Percentiles rank a stretch among this genome's conserved stretches.
phyloP scores from a whole-genome alignment of 1,284 basidiomycete species.

The Marasmius oreades region DNA sequence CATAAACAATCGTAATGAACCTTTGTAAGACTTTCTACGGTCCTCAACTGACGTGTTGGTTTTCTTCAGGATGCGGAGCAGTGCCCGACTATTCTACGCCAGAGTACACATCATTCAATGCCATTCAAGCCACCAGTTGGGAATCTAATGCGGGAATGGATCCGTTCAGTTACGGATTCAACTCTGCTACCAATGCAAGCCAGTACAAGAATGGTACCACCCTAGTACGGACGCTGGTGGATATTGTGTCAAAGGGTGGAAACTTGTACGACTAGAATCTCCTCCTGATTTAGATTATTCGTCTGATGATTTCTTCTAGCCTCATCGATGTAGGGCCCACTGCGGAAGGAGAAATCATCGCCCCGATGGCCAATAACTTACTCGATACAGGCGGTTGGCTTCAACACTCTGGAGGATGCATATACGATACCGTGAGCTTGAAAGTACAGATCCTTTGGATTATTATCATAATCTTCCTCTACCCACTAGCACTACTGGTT shows the following conservation, averaged over 20 bases:
- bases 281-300: not conserved
- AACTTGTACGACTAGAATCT: constrained; percentile 39
- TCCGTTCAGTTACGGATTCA: constrained; percentile 44
- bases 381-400: constrained; percentile 50
- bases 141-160: constrained; percentile 55
- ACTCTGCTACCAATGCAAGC: constrained; percentile 37
- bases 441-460: not conserved
- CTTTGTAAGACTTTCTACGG: not conserved
- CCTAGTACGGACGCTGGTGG: constrained; percentile 48
- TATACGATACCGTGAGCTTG: constrained; percentile 46
- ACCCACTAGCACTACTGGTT: not conserved
- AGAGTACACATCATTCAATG: constrained; percentile 50
- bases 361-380: constrained; percentile 43
- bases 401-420: constrained; percentile 42
- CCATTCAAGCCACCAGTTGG: constrained; percentile 49
- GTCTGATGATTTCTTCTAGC: constrained; percentile 22
- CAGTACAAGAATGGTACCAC: constrained; percentile 47
- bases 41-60: not conserved
- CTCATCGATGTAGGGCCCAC: constrained; percentile 52
- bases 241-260: constrained; percentile 54
- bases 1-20: constrained; percentile 46
- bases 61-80: constrained; percentile 33
- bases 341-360: constrained; percentile 49
- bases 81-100: constrained; percentile 55
- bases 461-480: not conserved